A percentile compares a stretch with the other conserved stretches of the same genome.
phyloP scores from a whole-genome alignment of 2,329 filamentous ascomycete genomes.

The Trichoderma oligosporum region DNA sequence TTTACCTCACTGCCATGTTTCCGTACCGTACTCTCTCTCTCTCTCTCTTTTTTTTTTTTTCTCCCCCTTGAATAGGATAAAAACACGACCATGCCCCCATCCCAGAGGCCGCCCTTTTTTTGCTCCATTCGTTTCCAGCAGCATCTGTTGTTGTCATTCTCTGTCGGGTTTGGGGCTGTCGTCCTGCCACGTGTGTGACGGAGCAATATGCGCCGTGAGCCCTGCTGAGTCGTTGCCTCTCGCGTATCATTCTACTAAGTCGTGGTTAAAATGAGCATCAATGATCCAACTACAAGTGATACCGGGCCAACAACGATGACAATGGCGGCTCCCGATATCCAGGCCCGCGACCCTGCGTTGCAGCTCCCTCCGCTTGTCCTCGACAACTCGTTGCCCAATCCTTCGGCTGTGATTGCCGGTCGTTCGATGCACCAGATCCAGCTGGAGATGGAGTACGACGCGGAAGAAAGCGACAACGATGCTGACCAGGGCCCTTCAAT shows the following conservation, averaged over 20 bases:
- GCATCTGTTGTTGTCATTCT: slow-evolving; percentile 15
- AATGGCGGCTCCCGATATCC: slow-evolving; percentile 7
- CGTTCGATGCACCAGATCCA: slow-evolving; percentile 26
- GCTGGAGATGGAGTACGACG: slow-evolving; percentile 25
- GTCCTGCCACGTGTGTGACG: slow-evolving; percentile 18
- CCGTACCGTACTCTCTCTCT: slow-evolving; percentile 10
- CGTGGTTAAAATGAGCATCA: slow-evolving; percentile 18
- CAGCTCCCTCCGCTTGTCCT: slow-evolving; percentile 23
- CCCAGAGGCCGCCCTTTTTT: neutral
- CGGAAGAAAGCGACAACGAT: slow-evolving; percentile 24
- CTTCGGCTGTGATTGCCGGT: slow-evolving; percentile 8
- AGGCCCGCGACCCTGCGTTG: slow-evolving; percentile 6
- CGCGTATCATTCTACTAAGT: slow-evolving; percentile 6
- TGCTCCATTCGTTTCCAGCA: slow-evolving; percentile 5
- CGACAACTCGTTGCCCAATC: slow-evolving; percentile 19
- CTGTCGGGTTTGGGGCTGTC: slow-evolving; percentile 12
- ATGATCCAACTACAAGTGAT: slow-evolving; percentile 9
- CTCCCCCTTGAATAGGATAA: slow-evolving; percentile 18
- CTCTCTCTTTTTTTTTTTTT: no score
- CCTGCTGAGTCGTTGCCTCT: slow-evolving; percentile 18
- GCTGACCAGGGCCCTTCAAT: slow-evolving; percentile 18
- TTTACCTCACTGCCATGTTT: slow-evolving; percentile 9
- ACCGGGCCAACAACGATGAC: slow-evolving; percentile 10
- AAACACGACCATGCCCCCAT: slow-evolving; percentile 20
- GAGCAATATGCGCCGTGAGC: slow-evolving; percentile 19